Conservation (phyloP, 2,329 filamentous ascomycete species). For the Ascochyta lentis region DNA sequence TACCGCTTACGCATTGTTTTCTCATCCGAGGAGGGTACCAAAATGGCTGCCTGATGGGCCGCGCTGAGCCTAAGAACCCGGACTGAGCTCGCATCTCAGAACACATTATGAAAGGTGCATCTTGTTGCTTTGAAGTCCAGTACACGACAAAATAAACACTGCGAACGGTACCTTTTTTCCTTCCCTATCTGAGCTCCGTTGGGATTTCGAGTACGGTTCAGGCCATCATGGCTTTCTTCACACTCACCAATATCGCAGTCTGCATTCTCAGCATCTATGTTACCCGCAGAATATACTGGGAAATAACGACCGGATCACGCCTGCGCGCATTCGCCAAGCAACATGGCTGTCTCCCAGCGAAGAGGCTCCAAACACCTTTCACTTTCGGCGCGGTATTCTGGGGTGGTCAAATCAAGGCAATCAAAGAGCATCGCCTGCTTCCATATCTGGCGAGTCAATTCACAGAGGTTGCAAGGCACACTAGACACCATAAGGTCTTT, state of each 20-base stretch:
- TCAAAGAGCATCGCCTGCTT: conserved; percentile 33
- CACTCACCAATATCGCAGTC: conserved; percentile 17
- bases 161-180: no score
- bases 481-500: conserved; percentile 14
- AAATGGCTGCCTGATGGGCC: conserved; percentile 8
- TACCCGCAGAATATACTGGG: conserved; percentile 30
- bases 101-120: no score
- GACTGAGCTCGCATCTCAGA: not conserved
- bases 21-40: not conserved
- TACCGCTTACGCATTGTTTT: not conserved
- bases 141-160: no score
- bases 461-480: conserved; percentile 16
- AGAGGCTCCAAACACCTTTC: conserved; percentile 33
- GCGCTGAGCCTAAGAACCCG: not conserved
- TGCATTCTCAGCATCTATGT: conserved; percentile 20
- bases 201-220: no score
- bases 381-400: conserved; percentile 58
- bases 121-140: no score
- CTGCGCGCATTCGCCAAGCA: conserved; percentile 44
- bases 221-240: conserved; percentile 25
- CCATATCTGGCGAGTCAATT: conserved; percentile 9
- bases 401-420: conserved; percentile 45
- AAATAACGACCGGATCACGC: conserved; percentile 35
- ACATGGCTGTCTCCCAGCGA: conserved; percentile 55
- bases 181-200: no score